Evolutionary conservation across 257 asterid species (phyloP).

Genomic region (Solanum appendiculatum): DNA sequence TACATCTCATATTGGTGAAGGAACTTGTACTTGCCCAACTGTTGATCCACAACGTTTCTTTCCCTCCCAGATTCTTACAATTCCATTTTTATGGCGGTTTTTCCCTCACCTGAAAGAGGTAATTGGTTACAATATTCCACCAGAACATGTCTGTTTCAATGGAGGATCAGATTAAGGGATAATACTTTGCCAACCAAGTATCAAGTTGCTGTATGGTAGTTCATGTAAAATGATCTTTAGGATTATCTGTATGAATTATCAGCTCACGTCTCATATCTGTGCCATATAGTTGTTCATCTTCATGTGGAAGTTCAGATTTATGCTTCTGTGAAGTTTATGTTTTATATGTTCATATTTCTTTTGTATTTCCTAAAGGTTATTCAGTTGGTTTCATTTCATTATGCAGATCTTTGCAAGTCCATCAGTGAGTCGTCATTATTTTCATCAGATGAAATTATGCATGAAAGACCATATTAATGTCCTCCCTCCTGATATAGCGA

Average conservation of each 20-base stretch:
- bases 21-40: constrained; percentile 62
- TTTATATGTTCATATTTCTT: not conserved
- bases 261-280: not conserved
- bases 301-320: not conserved
- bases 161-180: not conserved
- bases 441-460: constrained; percentile 64
- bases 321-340: not conserved
- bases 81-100: constrained; percentile 80
- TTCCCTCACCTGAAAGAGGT: constrained; percentile 91
- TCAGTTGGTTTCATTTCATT: constrained; percentile 6
- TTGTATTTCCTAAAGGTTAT: not conserved
- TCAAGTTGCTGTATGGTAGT: not conserved
- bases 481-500: constrained; percentile 62
- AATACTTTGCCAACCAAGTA: not conserved
- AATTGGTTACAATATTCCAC: constrained; percentile 7
- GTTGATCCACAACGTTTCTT: constrained; percentile 56
- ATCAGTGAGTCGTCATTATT: constrained; percentile 49
- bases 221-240: not conserved
- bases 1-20: constrained; percentile 65
- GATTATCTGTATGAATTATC: not conserved
- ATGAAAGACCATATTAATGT: constrained; percentile 51
- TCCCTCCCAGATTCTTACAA: constrained; percentile 73
- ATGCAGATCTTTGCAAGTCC: constrained; percentile 72
- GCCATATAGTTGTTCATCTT: not conserved
- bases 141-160: not conserved